phyloP scores from a whole-genome alignment of 257 asterid species.

The Orobanche coerulescens region DNA sequence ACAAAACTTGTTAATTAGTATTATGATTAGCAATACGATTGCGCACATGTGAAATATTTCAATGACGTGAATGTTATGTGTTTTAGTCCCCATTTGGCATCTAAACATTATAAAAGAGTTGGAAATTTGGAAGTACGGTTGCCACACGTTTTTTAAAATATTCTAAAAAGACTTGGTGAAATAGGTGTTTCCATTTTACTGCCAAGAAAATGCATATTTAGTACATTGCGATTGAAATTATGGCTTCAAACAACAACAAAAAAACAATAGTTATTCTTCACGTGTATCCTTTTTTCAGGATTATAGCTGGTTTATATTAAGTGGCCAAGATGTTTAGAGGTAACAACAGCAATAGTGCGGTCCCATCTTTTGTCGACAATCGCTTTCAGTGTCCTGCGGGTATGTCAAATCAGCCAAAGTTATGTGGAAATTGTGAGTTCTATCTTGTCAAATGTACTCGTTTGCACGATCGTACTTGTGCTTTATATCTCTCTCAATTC shows the following conservation, averaged over 20 bases:
- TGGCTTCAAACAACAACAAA: not conserved
- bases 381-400: conserved; percentile 43
- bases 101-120: too few species aligned
- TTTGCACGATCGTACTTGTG: not conserved
- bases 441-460: not conserved
- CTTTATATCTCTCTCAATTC: not conserved
- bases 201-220: too few species aligned
- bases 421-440: conserved; percentile 61
- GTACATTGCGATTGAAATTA: too few species aligned
- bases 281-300: conserved; percentile 25
- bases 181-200: too few species aligned
- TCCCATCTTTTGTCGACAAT: conserved; percentile 41
- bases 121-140: too few species aligned
- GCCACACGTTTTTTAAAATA: too few species aligned
- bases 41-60: too few species aligned
- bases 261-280: not conserved
- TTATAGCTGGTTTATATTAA: conserved; percentile 9
- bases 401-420: conserved; percentile 56
- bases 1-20: not conserved
- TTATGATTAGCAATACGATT: too few species aligned
- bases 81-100: too few species aligned
- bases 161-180: too few species aligned
- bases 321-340: conserved; percentile 48
- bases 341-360: conserved; percentile 37
- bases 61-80: too few species aligned